A percentile compares a stretch with the other conserved stretches of the same genome.
phyloP scores from a whole-genome alignment of 805 yeast genomes.

The Wickerhamiella slavikovae region DNA sequence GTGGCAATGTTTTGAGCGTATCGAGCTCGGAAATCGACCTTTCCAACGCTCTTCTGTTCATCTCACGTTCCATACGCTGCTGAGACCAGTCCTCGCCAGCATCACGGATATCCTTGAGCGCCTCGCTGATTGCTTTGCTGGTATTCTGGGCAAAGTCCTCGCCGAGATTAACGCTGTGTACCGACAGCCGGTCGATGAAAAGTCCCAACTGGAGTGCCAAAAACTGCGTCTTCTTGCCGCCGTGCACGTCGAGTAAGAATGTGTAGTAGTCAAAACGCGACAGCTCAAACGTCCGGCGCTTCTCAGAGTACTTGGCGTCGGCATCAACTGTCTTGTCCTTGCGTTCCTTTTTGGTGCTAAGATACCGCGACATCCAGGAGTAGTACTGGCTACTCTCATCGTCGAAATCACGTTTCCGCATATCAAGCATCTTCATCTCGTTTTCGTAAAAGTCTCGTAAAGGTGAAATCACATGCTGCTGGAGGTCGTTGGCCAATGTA shows the following conservation, averaged over 20 bases:
- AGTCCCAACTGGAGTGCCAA: conserved; percentile 19
- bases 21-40: conserved; percentile 10
- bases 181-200: conserved; percentile 18
- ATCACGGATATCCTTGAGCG: conserved; percentile 17
- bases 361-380: conserved; percentile 24
- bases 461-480: conserved; percentile 19
- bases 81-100: conserved; percentile 21
- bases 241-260: conserved; percentile 22
- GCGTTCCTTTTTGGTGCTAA: conserved; percentile 19
- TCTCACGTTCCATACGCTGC: conserved; percentile 21
- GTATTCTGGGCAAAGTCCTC: conserved; percentile 11
- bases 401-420: conserved; percentile 23
- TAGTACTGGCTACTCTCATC: conserved; percentile 25
- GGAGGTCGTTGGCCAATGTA: conserved; percentile 14
- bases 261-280: conserved; percentile 24
- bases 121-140: conserved; percentile 15
- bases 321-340: conserved; percentile 15
- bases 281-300: conserved; percentile 21
- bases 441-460: conserved; percentile 20
- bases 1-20: neutral
- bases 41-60: conserved; percentile 19
- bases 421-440: conserved; percentile 22
- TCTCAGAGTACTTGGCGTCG: conserved; percentile 22
- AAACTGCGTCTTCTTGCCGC: conserved; percentile 23
- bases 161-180: conserved; percentile 13